Evolutionary conservation across 2,329 filamentous ascomycete species (phyloP).

Genomic region (Fusarium luffae): DNA sequence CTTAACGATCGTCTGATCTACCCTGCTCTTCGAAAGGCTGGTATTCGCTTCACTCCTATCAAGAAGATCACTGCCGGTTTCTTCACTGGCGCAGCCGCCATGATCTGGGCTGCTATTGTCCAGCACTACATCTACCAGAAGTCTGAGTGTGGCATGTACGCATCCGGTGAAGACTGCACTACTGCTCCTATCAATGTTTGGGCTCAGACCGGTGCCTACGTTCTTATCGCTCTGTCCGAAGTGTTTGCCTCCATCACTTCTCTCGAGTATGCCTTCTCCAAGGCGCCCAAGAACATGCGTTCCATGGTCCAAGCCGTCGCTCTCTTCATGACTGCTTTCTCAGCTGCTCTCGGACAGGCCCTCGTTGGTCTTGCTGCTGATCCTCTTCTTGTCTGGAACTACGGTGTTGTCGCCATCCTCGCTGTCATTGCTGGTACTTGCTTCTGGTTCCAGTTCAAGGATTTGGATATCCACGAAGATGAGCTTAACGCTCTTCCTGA

Average conservation of each 20-base stretch:
- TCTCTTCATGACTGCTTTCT: constrained; percentile 76
- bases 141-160: constrained; percentile 66
- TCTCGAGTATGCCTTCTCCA: constrained; percentile 80
- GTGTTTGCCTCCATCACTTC: constrained; percentile 64
- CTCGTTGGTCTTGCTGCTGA: constrained; percentile 59
- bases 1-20: constrained; percentile 76
- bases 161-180: constrained; percentile 44
- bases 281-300: constrained; percentile 81
- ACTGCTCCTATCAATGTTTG: constrained; percentile 67
- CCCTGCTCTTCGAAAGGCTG: constrained; percentile 71
- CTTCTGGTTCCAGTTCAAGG: constrained; percentile 76
- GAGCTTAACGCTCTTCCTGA: constrained; percentile 68
- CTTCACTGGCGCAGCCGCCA: constrained; percentile 69
- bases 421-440: constrained; percentile 69
- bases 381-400: constrained; percentile 80
- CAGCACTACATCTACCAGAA: constrained; percentile 72
- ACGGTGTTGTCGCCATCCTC: constrained; percentile 72
- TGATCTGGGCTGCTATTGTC: constrained; percentile 65
- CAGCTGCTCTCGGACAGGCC: constrained; percentile 74
- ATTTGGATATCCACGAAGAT: constrained; percentile 73
- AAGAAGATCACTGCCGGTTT: constrained; percentile 79
- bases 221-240: constrained; percentile 61
- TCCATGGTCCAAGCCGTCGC: constrained; percentile 75
- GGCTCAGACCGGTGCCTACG: constrained; percentile 63
- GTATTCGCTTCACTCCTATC: constrained; percentile 77